These are phyloP conservation scores for Globisporangium emineosum DNA, from an alignment of 352 stramenopile genomes.

Conservation along the genomic window DNA sequence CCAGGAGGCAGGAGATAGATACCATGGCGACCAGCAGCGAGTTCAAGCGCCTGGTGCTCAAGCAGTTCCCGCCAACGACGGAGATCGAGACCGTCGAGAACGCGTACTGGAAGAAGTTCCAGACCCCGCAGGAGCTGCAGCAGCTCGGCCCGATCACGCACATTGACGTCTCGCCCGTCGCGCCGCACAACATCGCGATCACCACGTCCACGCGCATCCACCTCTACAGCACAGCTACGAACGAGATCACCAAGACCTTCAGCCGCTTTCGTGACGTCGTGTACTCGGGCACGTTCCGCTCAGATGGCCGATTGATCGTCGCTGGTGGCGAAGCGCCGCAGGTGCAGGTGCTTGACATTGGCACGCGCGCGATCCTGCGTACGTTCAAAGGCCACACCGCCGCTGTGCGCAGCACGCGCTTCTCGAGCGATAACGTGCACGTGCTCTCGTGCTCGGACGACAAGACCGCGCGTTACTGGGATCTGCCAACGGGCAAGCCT, in stretches of 20 bases:
- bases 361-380: conserved; percentile 78
- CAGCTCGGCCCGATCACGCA: conserved; percentile 83
- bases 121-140: conserved; percentile 76
- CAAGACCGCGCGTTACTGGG: conserved; percentile 87
- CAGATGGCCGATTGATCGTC: conserved; percentile 86
- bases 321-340: conserved; percentile 70
- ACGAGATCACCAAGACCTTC: conserved; percentile 87
- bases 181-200: conserved; percentile 82
- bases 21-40: conserved; percentile 67
- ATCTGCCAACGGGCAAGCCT: conserved; percentile 81
- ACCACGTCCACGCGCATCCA: conserved; percentile 86
- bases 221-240: conserved; percentile 79
- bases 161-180: conserved; percentile 77
- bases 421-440: conserved; percentile 80
- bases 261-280: conserved; percentile 86
- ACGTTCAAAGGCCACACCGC: conserved; percentile 84
- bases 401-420: conserved; percentile 75
- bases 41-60: conserved; percentile 86
- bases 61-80: conserved; percentile 81
- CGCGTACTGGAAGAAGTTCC: conserved; percentile 89
- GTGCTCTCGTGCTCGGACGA: conserved; percentile 90
- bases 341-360: conserved; percentile 87
- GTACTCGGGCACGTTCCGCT: conserved; percentile 84
- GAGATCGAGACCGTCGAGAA: conserved; percentile 79
- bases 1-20: neutral